A percentile compares a stretch with the other conserved stretches of the same genome.
Evolutionary conservation across 371 early-diverging fungal genomes (phyloP).

Genomic region (Mucor velutinosus): DNA sequence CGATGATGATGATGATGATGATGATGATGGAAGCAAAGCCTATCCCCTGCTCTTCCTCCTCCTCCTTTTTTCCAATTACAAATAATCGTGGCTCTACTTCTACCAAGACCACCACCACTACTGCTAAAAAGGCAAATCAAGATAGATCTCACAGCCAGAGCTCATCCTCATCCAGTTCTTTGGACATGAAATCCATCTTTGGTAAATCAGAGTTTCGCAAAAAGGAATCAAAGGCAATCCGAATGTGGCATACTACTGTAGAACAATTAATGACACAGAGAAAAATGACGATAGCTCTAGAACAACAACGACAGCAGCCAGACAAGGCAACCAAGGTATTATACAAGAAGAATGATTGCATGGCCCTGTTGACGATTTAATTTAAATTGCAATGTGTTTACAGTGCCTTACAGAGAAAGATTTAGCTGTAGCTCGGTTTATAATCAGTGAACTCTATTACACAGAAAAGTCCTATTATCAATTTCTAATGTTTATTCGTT

Average conservation of each 20-base stretch:
- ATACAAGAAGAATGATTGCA: neutral
- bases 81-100: neutral
- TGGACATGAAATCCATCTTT: neutral
- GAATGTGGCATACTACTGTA: conserved; percentile 8
- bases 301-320: neutral
- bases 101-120: neutral
- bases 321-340: neutral
- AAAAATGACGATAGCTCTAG: neutral
- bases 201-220: conserved; percentile 7
- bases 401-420: conserved; percentile 2
- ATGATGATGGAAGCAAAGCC: neutral
- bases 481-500: conserved; percentile 31
- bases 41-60: neutral
- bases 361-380: neutral
- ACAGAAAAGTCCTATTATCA: conserved; percentile 39
- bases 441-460: conserved; percentile 20
- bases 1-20: conserved; percentile 2
- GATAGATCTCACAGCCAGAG: neutral
- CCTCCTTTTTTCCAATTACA: neutral
- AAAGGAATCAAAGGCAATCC: conserved; percentile 12
- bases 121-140: neutral
- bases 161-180: neutral
- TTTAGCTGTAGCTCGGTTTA: conserved; percentile 20
- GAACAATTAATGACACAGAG: neutral
- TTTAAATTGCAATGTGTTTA: neutral